Evolutionary conservation across 73 alveolate species (phyloP).

Genomic region (Paramecium pentaurelia): DNA sequence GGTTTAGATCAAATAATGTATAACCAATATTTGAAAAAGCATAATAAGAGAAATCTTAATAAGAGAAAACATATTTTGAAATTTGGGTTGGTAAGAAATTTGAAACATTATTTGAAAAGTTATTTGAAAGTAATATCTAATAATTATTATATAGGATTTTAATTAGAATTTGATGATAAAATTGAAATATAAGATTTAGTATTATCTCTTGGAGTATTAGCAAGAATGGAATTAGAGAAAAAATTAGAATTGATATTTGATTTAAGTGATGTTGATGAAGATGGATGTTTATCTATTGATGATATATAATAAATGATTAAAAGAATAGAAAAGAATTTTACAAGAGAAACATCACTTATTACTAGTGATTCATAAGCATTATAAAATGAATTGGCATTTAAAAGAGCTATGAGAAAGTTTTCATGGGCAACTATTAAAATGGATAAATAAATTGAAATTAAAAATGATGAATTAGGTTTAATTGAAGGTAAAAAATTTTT

Average conservation of each 20-base stretch:
- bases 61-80: conserved; percentile 20
- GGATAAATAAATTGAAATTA: conserved; percentile 25
- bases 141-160: not conserved
- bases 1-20: conserved; percentile 49
- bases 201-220: conserved; percentile 47
- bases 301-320: conserved; percentile 55
- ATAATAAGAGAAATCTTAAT: not conserved
- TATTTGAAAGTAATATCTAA: conserved; percentile 24
- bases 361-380: conserved; percentile 40
- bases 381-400: conserved; percentile 46
- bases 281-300: conserved; percentile 60
- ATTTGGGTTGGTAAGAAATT: conserved; percentile 23
- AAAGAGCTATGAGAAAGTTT: conserved; percentile 52
- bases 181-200: conserved; percentile 58
- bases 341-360: conserved; percentile 22
- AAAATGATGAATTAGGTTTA: conserved; percentile 42
- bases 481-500: conserved; percentile 33
- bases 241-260: conserved; percentile 46
- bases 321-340: conserved; percentile 62
- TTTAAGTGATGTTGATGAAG: conserved; percentile 64
- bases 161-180: conserved; percentile 52
- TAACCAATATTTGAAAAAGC: conserved; percentile 22
- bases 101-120: not conserved
- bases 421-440: conserved; percentile 53
- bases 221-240: conserved; percentile 46